Base-by-base conservation (phyloP, 225 moss, liverwort and hornwort genomes). In the Thuidium tamariscinum region DNA sequence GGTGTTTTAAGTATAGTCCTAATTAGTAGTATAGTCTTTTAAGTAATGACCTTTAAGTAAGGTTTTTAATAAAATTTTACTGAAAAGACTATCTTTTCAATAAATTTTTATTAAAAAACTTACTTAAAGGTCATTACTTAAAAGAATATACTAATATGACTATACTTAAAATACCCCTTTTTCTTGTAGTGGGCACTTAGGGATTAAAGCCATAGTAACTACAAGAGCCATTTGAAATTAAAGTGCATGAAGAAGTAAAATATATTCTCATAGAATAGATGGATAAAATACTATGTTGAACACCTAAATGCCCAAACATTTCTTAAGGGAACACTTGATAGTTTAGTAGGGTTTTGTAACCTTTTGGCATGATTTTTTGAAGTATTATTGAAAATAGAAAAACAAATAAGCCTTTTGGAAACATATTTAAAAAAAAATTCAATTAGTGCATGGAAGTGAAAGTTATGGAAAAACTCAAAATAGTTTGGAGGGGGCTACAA, bases 341-440 rank as follows among this genome's bases (percentile, higher is more conserved):
- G 5, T 18, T 64, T 0, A 5, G 2, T 0, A n/a, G 0, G 19
- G 5, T 65, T 2, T 0, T 65, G 10, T 34, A 1, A 34, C 2
- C 1, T 18, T 64, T 64, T 64, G 9, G 18, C 2, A 65, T 19
- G 1, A 6, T n/a, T 65, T 65, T 65, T 18, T 5, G 1, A 64
- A 56, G 1, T 1, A 5, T 64, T 64, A 34, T 19, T 19, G 18
- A 19, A 19, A 3, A 65, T 65, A 65, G n/a, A 19, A n/a, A 65
- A n/a, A 17, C 1, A 16, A 0, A 62, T 4, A 62, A 62, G 4
- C 4, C 30, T 8, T 32, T 9, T 16, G 17, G 5, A n/a, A 65
- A n/a, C n/a, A n/a, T 20, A 20, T n/a, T n/a, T n/a, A n/a, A n/a
- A n/a, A n/a, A n/a, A n/a, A n/a, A n/a, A n/a, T n/a, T 19, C 20